These are phyloP conservation scores for Yamadazyma dushanensis DNA, from an alignment of 1,139 yeast species.

Conservation along the genomic window DNA sequence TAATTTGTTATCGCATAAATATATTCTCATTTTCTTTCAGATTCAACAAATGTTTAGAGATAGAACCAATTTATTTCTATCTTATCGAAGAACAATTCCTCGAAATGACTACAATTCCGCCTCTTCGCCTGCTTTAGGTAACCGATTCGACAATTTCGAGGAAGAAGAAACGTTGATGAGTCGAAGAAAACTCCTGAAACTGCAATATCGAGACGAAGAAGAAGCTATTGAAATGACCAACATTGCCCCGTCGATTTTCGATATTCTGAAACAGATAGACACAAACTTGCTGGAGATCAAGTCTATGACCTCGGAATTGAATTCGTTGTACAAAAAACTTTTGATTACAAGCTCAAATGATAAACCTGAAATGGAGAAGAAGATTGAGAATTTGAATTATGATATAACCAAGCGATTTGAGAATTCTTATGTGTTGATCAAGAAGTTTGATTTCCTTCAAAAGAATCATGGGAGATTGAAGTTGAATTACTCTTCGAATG, in stretches of 20 bases:
- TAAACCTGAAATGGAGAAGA: constrained; percentile 60
- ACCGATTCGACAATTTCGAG: constrained; percentile 30
- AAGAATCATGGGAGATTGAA: constrained; percentile 34
- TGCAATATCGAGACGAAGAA: constrained; percentile 17
- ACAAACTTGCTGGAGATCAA: constrained; percentile 51
- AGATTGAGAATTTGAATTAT: constrained; percentile 74
- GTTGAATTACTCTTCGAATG: constrained; percentile 44
- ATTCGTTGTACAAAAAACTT: constrained; percentile 73
- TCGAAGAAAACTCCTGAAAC: constrained; percentile 7
- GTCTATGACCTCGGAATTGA: constrained; percentile 54
- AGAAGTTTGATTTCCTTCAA: constrained; percentile 58
- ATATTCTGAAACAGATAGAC: constrained; percentile 72
- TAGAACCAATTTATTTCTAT: constrained; percentile 67
- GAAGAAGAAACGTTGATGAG: constrained; percentile 59
- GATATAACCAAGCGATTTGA: constrained; percentile 74
- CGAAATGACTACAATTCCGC: constrained; percentile 1
- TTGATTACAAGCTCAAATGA: constrained; percentile 86
- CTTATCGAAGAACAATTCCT: constrained; percentile 73
- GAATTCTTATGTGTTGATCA: constrained; percentile 72
- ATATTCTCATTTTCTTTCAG: background rate
- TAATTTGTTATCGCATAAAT: background rate
- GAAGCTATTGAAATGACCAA: constrained; percentile 46
- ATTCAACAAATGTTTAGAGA: constrained; percentile 60
- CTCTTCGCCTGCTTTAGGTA: constrained; percentile 23
- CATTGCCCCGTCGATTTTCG: constrained; percentile 78